Base-by-base conservation (phyloP, 495 filamentous ascomycete genomes). In the Annulohypoxylon bovei region DNA sequence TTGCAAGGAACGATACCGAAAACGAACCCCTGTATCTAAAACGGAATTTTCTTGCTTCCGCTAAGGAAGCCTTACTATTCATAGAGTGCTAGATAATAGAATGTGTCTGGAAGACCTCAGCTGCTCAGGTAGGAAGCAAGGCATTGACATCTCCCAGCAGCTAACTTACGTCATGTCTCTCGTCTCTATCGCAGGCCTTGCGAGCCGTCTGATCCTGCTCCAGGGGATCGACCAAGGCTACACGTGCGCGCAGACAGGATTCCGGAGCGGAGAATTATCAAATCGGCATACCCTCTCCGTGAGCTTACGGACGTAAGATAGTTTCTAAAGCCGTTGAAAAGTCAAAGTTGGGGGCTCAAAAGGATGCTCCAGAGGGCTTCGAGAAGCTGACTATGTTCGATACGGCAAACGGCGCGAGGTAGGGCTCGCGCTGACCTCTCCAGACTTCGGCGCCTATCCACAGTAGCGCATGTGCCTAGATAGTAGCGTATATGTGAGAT, bases 151-250 rank as follows among this genome's bases (percentile, higher is more conserved):
- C 16, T 35, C 35, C 40, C 8, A 33, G 12, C 20, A 18, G 8
- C 18, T 7, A 9, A 55, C 39, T 47, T 65, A 65, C 52, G 52
- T 57, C 61, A 64, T 64, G 49, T 22, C 35, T 44, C n/a, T 30
- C 12, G 52, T 7, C 27, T 30, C 8, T 20, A 18, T 53, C 25
- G 25, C 16, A n/a, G 12, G 7, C 49, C 49, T 9, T 16, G 20
- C n/a, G 49, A 53, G n/a, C 25, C 25, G 33, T 53, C 27, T 53
- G 49, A 53, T 33, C 28, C 49, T 53, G 2, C n/a, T 32, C 8
- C 49, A 33, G 49, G 49, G 49, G 49, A 32, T 53, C 49, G 28
- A 20, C 33, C 16, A 55, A 32, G 61, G 49, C 61, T 14, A 55
- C 47, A 32, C 49, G 49, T 53, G 49, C n/a, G 28, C 28, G 6